phyloP scores from a whole-genome alignment of 179 eudicot species.

The Carnegiea gigantea region DNA sequence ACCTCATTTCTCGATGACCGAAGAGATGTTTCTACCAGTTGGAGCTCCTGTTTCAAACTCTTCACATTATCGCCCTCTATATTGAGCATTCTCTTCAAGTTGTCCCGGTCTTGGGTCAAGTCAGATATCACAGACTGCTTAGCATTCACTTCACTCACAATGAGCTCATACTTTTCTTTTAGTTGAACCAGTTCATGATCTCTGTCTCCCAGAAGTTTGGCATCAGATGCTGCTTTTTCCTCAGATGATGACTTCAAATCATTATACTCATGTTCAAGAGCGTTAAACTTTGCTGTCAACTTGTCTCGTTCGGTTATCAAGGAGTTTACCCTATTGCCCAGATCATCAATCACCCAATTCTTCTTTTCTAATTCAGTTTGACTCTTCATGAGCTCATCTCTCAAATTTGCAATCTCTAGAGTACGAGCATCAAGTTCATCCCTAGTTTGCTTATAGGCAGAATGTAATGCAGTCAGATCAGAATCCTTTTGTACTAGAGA shows the following conservation, averaged over 20 bases:
- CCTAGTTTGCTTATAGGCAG: slow-evolving; percentile 36
- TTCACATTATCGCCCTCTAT: slow-evolving; percentile 40
- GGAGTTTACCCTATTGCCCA: slow-evolving; percentile 45
- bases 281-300: slow-evolving; percentile 32
- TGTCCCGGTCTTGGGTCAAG: slow-evolving; percentile 53
- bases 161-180: slow-evolving; percentile 44
- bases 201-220: slow-evolving; percentile 54
- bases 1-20: slow-evolving; percentile 56
- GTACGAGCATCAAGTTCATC: slow-evolving; percentile 42
- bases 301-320: slow-evolving; percentile 51
- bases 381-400: slow-evolving; percentile 38
- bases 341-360: slow-evolving; percentile 36
- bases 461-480: slow-evolving; percentile 42
- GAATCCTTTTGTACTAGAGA: slow-evolving; percentile 50
- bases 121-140: slow-evolving; percentile 48
- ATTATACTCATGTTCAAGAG: slow-evolving; percentile 42
- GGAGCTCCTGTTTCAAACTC: slow-evolving; percentile 55
- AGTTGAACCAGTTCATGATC: slow-evolving; percentile 45
- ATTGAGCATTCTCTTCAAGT: slow-evolving; percentile 44
- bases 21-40: slow-evolving; percentile 38
- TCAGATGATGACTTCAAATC: slow-evolving; percentile 44
- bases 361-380: slow-evolving; percentile 57
- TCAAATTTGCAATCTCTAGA: slow-evolving; percentile 45
- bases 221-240: slow-evolving; percentile 52
- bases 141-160: slow-evolving; percentile 34